A percentile compares a stretch with the other conserved stretches of the same genome.
phyloP scores from a whole-genome alignment of 2,329 filamentous ascomycete species.

The Paecilomyces sp. region DNA sequence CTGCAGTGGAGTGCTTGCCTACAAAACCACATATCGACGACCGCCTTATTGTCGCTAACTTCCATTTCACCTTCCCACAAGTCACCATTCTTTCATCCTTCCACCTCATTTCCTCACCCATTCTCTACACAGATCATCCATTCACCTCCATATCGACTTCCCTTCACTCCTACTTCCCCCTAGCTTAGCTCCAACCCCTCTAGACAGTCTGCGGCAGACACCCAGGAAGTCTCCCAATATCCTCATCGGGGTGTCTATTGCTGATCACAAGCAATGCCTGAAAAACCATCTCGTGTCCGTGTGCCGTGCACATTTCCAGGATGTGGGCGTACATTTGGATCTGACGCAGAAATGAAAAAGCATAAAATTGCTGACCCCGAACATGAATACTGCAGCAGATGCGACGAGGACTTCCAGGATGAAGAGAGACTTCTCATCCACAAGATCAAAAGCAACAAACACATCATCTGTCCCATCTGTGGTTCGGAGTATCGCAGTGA shows the following conservation, averaged over 20 bases:
- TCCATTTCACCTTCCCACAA: neutral
- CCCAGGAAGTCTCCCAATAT: neutral
- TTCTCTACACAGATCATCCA: neutral
- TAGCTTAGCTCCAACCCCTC: neutral
- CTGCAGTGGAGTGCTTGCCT: neutral
- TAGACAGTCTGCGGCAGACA: neutral
- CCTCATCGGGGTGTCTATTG: neutral
- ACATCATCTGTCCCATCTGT: slow-evolving; percentile 52
- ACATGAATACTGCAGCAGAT: slow-evolving; percentile 35
- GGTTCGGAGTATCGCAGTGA: slow-evolving; percentile 49
- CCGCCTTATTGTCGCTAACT: neutral
- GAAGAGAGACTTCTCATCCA: slow-evolving; percentile 42
- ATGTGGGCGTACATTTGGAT: slow-evolving; percentile 42
- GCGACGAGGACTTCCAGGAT: slow-evolving; percentile 39
- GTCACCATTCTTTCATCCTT: neutral
- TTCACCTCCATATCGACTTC: neutral
- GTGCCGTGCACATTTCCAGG: slow-evolving; percentile 39
- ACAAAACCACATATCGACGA: neutral
- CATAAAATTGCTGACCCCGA: slow-evolving; percentile 42
- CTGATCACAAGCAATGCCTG: slow-evolving; percentile 6
- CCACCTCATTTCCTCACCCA: neutral
- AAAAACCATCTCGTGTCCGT: slow-evolving; percentile 8
- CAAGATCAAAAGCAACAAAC: slow-evolving; percentile 39
- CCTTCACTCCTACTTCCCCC: neutral
- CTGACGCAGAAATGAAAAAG: slow-evolving; percentile 37